Evolutionary conservation across 164 flowering plant genomes (phyloP), one percentile per base, ranked within the genome.

Genomic region (Vitis amurensis): DNA sequence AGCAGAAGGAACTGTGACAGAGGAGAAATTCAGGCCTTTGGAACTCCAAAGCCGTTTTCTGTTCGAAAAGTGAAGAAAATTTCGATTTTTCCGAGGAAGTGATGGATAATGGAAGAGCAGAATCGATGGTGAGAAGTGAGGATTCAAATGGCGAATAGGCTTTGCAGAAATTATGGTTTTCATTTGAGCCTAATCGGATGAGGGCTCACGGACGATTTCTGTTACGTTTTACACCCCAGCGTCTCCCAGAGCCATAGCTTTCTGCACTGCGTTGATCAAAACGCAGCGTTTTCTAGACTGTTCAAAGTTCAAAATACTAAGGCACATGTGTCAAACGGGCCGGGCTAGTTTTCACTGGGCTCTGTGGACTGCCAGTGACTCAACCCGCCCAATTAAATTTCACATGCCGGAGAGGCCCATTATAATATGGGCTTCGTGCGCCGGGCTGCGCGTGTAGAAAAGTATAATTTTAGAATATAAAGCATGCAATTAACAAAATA

Each of bases 1-100:
- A 23, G 78, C 52, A 60, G 71, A 51, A 31, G 73, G 66, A 64
- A 82, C 78, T 68, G 74, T 58, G 66, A 69, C 8, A 3, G 77
- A 60, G 60, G 74, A 73, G 30, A 77, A 74, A 16, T 44, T 66
- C 2, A 44, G 61, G 13, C 17, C 50, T 56, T 52, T 77, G 37
- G 71, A 57, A n/a, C n/a, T 16, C 64, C 17, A 50, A 7, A 14
- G 44, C 71, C 68, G 67, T 68, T 66, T 83, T 48, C 76, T 63
- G 31, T 19, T 69, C 63, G 71, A 74, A 44, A 64, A 14, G 49
- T 31, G 60, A 44, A 70, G 68, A 57, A 78, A 67, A 13, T 70
- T 69, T 48, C 60, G 71, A 67, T 44, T 69, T 69, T 78, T 69
- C 6, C 58, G 68, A 23, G 71, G 4, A 56, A 48, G 52, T 30